A percentile compares a stretch with the other conserved stretches of the same genome.
These are phyloP conservation scores for Talaromyces sp. DNA, from an alignment of 2,329 filamentous ascomycete species.

Conservation along the genomic window DNA sequence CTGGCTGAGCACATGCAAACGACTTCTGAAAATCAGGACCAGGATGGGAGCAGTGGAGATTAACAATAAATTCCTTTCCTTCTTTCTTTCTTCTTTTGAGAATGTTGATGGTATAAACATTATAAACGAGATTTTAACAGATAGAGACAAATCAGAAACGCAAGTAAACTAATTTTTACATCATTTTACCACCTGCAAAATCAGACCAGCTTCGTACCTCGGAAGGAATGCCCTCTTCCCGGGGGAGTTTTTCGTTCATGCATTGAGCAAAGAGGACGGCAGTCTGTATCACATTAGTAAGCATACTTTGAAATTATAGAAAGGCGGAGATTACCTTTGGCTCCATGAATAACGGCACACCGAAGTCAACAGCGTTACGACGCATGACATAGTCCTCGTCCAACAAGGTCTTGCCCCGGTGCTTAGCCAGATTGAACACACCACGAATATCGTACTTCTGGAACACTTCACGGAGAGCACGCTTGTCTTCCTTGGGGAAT, in stretches of 20 bases:
- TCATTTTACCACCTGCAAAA: constrained; percentile 70
- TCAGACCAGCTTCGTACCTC: constrained; percentile 95
- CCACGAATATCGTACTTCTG: constrained; percentile 94
- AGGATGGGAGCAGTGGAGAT: background rate
- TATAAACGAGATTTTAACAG: background rate
- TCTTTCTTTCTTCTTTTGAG: background rate
- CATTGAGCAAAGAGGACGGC: constrained; percentile 93
- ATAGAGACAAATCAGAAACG: background rate
- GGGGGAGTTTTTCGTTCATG: constrained; percentile 93
- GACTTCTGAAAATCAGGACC: background rate
- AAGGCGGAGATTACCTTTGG: constrained; percentile 65
- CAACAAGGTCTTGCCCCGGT: constrained; percentile 73
- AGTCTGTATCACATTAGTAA: constrained; percentile 56
- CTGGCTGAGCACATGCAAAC: too few species aligned
- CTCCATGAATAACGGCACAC: constrained; percentile 97
- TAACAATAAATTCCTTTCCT: background rate
- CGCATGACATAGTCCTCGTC: constrained; percentile 99
- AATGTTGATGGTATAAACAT: constrained; percentile 7
- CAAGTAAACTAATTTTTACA: constrained; percentile 31
- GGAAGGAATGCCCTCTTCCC: constrained; percentile 77
- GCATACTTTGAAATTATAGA: background rate
- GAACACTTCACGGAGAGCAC: constrained; percentile 89
- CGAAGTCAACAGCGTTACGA: constrained; percentile 96
- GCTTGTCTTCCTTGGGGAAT: constrained; percentile 95
- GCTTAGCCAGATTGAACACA: constrained; percentile 88